Evolutionary conservation across 371 early-diverging fungal genomes (phyloP), one percentile per base, ranked within the genome.

Genomic region (Amoeboaphelidium occidentale): DNA sequence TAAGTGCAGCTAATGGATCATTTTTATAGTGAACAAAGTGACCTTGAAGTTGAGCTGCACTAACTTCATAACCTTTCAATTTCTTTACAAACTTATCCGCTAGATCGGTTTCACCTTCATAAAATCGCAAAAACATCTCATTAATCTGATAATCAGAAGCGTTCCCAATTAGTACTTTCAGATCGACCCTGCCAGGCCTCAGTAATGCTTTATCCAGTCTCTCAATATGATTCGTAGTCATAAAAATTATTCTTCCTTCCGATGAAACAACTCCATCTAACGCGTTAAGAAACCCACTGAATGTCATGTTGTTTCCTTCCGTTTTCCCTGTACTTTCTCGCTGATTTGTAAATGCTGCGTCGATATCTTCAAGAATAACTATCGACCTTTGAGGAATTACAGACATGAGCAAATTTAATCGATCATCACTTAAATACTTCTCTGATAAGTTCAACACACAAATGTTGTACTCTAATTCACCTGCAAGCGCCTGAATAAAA

Each of bases 211-310:
- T 82, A 62, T 99, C 99, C 42, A 99, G 72, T 2, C 71, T 70
- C 25, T 92, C 93, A 24, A 93, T 72, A 58, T 93, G 92, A 62
- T 99, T 99, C 10, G 99, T 99, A 12, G 99, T 98, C 87, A 99
- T 93, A 58, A 97, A 86, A 24, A 94, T 79, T 44, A 97, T 79
- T 28, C 97, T 75, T 55, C 96, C 98, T 62, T 97, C 96, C 42
- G 92, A 76, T 2, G 94, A 85, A 4, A 91, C 89, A 27, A 99
- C 97, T 21, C 99, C 99, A 55, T 99, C 99, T 44, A 99, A 63
- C 0, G 98, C 94, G 60, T 99, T 99, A 44, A 99, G 72, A 12
- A 99, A 74, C 2, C 98, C 99, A 53, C 84, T 78, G 62, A 99
- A 96, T 0, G 99, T 98, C 17, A 98, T 81, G 79, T 85, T 87